Conservation (phyloP, 106 monocot species). For the Phalaenopsis equestris region DNA sequence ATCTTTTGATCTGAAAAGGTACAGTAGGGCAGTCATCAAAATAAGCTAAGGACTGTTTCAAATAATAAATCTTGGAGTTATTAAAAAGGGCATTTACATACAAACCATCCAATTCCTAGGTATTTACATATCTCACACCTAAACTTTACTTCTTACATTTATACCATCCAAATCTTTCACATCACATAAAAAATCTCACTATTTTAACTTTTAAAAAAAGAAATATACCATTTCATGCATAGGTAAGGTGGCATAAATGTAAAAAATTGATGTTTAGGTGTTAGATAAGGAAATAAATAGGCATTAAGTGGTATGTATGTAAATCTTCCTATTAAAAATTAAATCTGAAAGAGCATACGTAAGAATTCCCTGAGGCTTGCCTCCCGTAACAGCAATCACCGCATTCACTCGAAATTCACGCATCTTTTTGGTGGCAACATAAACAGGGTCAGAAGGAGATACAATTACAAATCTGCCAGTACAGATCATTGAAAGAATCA, state of each 20-base stretch:
- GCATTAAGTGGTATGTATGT: no score
- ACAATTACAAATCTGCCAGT: slow-evolving; percentile 66
- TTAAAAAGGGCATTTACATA: background rate
- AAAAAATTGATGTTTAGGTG: no score
- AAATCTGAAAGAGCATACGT: slow-evolving; percentile 41
- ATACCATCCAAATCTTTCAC: no score
- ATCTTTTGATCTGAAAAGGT: slow-evolving; percentile 75
- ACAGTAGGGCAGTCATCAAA: slow-evolving; percentile 1
- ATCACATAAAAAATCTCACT: no score
- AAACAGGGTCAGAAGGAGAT: slow-evolving; percentile 87
- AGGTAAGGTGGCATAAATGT: no score
- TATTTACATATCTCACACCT: no score
- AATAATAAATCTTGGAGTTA: background rate
- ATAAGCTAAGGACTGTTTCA: background rate
- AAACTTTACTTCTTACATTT: no score
- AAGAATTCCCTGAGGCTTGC: slow-evolving; percentile 76
- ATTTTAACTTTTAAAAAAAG: no score
- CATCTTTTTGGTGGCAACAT: slow-evolving; percentile 88
- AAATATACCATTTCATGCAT: no score
- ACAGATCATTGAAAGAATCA: slow-evolving; percentile 2
- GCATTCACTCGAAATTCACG: slow-evolving; percentile 74
- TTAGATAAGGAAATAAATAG: no score
- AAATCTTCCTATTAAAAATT: no score
- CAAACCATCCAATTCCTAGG: no score
- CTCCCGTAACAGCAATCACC: slow-evolving; percentile 59